Conservation (phyloP, 2,329 filamentous ascomycete genomes). For the Cordyceps cateniannulata region DNA sequence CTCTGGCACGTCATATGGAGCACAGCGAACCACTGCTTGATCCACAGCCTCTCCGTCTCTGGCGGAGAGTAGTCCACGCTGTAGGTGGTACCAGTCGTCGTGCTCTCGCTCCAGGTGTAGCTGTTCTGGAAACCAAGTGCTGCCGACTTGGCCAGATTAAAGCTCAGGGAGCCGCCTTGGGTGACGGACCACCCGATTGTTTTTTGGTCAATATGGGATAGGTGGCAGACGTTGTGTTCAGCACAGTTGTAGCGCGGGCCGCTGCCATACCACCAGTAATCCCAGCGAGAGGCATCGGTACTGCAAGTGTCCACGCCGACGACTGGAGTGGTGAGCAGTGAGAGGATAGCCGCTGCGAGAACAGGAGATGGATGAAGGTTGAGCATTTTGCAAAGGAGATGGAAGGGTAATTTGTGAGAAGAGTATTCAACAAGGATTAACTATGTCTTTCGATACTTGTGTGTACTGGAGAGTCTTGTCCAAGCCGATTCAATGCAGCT, state of each 20-base stretch:
- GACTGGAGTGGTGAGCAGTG: neutral
- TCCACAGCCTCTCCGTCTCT: neutral
- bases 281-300: neutral
- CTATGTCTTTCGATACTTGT: too few relatives aligned
- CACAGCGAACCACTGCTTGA: constrained; percentile 1
- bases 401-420: neutral
- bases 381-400: neutral
- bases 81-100: neutral
- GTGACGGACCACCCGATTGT: neutral
- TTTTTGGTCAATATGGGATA: neutral
- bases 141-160: neutral
- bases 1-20: neutral
- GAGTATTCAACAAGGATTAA: neutral
- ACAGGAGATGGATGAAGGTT: neutral
- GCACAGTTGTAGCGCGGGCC: neutral
- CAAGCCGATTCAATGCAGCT: neutral
- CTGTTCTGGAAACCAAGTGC: neutral
- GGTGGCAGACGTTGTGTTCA: neutral
- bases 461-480: neutral
- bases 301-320: neutral
- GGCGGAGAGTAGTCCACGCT: neutral
- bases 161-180: neutral
- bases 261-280: neutral
- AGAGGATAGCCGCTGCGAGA: neutral
- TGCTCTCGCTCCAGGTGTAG: constrained; percentile 2